Evolutionary conservation across 2,329 filamentous ascomycete species (phyloP), one percentile per base, ranked within the genome.

Genomic region (Apiospora aurea): DNA sequence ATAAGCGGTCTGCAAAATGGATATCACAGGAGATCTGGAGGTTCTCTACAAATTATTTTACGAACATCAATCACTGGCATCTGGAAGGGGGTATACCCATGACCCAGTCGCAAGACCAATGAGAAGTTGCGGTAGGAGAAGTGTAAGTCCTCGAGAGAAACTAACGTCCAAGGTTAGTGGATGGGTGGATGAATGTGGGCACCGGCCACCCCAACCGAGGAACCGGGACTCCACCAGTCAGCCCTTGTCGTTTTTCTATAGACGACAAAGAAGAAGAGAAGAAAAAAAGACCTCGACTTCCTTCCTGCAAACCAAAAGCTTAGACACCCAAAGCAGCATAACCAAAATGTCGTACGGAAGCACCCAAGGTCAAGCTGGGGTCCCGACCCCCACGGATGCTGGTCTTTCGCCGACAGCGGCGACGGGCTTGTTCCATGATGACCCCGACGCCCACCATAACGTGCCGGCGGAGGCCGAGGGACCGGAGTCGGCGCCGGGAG

Each of bases 141-240:
- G 34, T 64, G 57, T n/a, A 41, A 41, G 34, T 61, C 16, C 18
- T 61, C 16, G 29, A 29, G 29, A 29, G 16, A 11, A 38, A 13
- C n/a, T 51, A n/a, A 29, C 26, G 26, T 29, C 26, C 3, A 29
- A 29, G 2, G 2, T 4, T 41, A 64, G 57, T 64, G 57, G 34
- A 34, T 64, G 34, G 34, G 34, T 64, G 57, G 57, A 64, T 41
- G 57, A 64, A 34, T 64, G 18, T 64, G 57, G 57, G 24, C 57
- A 64, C 11, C 34, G 57, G 57, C 8, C 18, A 29, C 53, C 53
- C 53, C 29, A 61, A 38, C 53, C 53, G 29, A 61, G 18, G 29
- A 64, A 21, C 57, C 34, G 57, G 57, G 16, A 64, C 57, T 64
- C 57, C 57, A 64, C 57, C n/a, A 64, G 57, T n/a, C 34, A 64